Conservation (phyloP, 2,329 filamentous ascomycete genomes). For the Pyricularia pennisetigena region DNA sequence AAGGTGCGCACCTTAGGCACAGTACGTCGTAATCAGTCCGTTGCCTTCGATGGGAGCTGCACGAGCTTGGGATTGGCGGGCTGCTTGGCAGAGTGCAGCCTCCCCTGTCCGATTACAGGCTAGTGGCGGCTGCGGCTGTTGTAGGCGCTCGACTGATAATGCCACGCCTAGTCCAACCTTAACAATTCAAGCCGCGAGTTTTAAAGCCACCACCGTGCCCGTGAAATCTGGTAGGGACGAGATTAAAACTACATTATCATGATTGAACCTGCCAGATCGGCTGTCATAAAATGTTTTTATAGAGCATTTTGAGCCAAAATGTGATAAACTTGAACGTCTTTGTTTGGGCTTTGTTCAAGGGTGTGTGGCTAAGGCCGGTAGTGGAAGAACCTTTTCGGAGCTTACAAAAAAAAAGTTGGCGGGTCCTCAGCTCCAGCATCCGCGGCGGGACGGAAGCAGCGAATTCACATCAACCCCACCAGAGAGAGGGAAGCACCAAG, state of each 20-base stretch:
- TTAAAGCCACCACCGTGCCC: background rate
- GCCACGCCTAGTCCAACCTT: background rate
- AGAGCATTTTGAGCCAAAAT: background rate
- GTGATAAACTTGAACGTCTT: background rate
- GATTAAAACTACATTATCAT: background rate
- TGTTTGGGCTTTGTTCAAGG: background rate
- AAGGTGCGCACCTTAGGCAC: background rate
- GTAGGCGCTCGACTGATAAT: background rate
- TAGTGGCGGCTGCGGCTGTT: background rate
- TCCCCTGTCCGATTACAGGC: background rate
- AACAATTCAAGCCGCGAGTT: background rate
- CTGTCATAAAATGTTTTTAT: background rate
- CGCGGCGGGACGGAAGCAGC: background rate
- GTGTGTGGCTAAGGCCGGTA: background rate
- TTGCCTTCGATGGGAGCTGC: background rate
- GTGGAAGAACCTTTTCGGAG: constrained; percentile 6
- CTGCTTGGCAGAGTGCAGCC: background rate
- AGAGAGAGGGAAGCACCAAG: too few species aligned
- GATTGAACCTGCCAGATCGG: background rate
- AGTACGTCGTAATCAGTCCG: background rate
- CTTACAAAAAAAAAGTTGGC: background rate
- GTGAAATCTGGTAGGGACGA: background rate
- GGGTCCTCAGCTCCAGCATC: background rate
- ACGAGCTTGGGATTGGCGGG: background rate
- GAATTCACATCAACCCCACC: constrained; percentile 4